Conservation (phyloP, 2,329 filamentous ascomycete species). For the Zymoseptoria crescenta region DNA sequence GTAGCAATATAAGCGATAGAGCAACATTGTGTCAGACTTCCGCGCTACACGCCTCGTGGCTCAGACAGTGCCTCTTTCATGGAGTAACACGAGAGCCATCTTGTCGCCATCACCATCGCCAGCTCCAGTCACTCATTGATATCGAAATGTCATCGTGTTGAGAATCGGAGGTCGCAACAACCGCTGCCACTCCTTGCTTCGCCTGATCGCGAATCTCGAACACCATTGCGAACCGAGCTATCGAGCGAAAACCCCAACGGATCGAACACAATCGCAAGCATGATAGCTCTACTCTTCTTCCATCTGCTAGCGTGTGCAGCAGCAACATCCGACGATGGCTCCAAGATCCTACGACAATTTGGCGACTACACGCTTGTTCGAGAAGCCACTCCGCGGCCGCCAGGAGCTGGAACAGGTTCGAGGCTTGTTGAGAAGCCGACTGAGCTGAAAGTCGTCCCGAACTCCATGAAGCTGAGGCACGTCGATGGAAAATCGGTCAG, state of each 20-base stretch:
- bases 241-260: neutral
- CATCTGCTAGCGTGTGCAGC: conserved; percentile 5
- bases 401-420: neutral
- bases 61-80: neutral
- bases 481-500: conserved; percentile 18
- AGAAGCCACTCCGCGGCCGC: conserved; percentile 7
- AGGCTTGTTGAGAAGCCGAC: conserved; percentile 3
- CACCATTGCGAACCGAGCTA: neutral
- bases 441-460: conserved; percentile 19
- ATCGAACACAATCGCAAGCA: neutral
- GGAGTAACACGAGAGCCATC: neutral
- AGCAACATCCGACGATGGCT: conserved; percentile 2
- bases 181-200: neutral
- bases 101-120: neutral
- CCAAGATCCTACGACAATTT: neutral
- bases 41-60: neutral
- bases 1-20: neutral
- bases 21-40: neutral
- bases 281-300: conserved; percentile 2
- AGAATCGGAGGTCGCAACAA: neutral
- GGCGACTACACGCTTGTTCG: conserved; percentile 16
- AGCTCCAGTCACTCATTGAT: neutral
- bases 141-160: neutral
- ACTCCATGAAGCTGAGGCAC: conserved; percentile 19
- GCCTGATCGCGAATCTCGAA: neutral